Evolutionary conservation across 805 yeast genomes (phyloP), one percentile per base, ranked within the genome.

Genomic region (Lipomyces mesembrius): DNA sequence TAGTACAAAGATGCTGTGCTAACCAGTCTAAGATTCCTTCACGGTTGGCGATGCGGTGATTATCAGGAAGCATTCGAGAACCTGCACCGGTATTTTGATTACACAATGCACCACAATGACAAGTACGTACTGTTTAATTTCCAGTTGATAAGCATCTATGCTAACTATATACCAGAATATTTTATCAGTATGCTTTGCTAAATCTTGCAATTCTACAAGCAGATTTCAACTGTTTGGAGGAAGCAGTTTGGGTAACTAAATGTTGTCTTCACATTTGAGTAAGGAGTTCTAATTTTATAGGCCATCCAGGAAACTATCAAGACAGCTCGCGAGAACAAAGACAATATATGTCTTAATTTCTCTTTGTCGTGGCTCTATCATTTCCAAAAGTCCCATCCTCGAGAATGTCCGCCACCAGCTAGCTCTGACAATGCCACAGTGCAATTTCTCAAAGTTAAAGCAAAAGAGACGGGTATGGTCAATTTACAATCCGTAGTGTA

Each of bases 251-350:
- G 56, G 54, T 57, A 35, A 2, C 22, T 27, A 6, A n/a, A 7
- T 59, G 56, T 1, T 14, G 14, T 14, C n/a, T 29, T 51, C 17
- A 7, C n/a, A 27, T 27, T 20, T 52, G 20, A 17, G 6, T 29
- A 8, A 9, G 7, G 3, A 2, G 6, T 14, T 35, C 22, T 51
- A 17, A 14, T 22, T 5, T 34, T 20, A 8, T 83, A 88, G 70
- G 88, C 96, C 0, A 89, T 92, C 8, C 91, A 89, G 69, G 97
- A 92, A 75, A 95, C 97, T 0, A 89, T 92, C 2, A 82, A 89
- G 6, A 92, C 92, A 2, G 97, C 97, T 0, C 80, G 97, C 71
- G 97, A 92, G 73, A 88, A 89, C 72, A 87, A 87, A 68, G 97
- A 93, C 76, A 82, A 85, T 63, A 81, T 83, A 14, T 90, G 96